Conservation (phyloP, 768 basidiomycete species). For the Gyrodon lividus region DNA sequence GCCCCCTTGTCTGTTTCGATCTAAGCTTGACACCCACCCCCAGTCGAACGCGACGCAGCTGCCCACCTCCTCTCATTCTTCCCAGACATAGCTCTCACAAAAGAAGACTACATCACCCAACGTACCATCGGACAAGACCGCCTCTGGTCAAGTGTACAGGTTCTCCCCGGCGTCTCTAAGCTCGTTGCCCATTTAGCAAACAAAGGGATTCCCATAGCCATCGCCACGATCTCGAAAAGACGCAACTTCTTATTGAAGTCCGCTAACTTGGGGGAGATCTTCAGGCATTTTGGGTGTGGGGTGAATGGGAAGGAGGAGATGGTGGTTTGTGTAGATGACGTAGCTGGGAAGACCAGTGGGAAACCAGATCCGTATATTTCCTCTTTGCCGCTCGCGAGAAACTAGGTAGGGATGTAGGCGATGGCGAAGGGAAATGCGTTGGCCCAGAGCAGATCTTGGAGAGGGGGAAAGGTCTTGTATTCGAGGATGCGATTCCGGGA, state of each 20-base stretch:
- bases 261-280: constrained; percentile 54
- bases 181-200: constrained; percentile 68
- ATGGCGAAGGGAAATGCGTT: constrained; percentile 30
- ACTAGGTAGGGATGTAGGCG: constrained; percentile 57
- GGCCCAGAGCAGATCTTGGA: constrained; percentile 42
- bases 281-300: constrained; percentile 38
- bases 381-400: constrained; percentile 64
- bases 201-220: constrained; percentile 71
- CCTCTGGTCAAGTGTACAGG: constrained; percentile 65
- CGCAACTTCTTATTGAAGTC: constrained; percentile 71
- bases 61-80: constrained; percentile 75
- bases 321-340: constrained; percentile 74
- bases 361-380: constrained; percentile 87
- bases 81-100: constrained; percentile 64
- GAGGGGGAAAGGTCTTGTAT: constrained; percentile 67
- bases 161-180: constrained; percentile 70
- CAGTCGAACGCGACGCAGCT: constrained; percentile 66
- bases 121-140: constrained; percentile 58
- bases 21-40: no score
- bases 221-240: constrained; percentile 75
- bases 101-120: constrained; percentile 57
- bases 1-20: background rate
- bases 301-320: constrained; percentile 36
- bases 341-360: constrained; percentile 50
- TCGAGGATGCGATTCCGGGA: constrained; percentile 80